Evolutionary conservation across 164 flowering plant genomes (phyloP).

Genomic region (Kalanchoe fedtschenkoi): DNA sequence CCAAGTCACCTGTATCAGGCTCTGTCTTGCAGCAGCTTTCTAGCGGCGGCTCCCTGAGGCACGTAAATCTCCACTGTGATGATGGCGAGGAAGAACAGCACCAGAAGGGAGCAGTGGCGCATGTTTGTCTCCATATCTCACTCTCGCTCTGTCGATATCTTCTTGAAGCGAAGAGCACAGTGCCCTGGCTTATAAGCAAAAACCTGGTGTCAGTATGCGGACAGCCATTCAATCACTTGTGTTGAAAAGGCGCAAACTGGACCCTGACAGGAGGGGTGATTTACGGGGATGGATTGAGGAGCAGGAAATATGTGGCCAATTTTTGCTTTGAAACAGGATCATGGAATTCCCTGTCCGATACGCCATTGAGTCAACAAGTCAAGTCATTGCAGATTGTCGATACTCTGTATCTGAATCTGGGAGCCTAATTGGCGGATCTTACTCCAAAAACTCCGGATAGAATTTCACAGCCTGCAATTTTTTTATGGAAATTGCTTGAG

Average conservation of each 20-base stretch:
- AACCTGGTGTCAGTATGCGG: background rate
- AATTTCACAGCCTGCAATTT: too few species aligned
- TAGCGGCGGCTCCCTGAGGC: background rate
- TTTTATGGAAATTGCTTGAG: too few species aligned
- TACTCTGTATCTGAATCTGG: too few species aligned
- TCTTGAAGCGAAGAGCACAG: too few species aligned
- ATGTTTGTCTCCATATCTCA: background rate
- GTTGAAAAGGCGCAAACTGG: background rate
- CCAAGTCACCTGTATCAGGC: background rate
- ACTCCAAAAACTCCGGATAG: too few species aligned
- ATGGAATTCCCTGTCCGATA: background rate
- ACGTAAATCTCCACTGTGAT: background rate
- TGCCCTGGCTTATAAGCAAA: background rate
- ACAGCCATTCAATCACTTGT: background rate
- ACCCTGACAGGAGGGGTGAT: background rate
- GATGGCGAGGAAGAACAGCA: background rate
- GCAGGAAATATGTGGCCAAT: background rate
- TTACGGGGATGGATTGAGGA: background rate
- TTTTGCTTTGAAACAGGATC: background rate
- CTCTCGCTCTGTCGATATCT: background rate
- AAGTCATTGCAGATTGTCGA: background rate
- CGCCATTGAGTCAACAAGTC: background rate
- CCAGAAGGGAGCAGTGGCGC: background rate
- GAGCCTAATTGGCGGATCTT: background rate
- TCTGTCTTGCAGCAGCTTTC: constrained; percentile 1